Evolutionary conservation across 1,284 basidiomycete genomes (phyloP).

Genomic region (Phlebopus sp.): DNA sequence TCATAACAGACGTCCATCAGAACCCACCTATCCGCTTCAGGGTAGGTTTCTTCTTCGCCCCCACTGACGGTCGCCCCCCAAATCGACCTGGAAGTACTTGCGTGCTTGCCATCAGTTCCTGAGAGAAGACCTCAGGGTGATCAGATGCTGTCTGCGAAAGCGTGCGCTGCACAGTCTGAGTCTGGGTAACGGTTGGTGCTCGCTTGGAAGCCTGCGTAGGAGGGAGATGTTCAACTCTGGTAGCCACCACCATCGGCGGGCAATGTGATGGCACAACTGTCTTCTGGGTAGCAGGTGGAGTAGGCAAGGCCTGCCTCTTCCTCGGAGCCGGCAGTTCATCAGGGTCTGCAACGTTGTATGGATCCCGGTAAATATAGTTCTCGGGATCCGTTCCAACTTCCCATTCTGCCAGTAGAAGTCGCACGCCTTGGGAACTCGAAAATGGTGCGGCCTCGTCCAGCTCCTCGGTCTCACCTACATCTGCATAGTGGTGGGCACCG

Average conservation of each 20-base stretch:
- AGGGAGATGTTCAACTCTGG: conserved; percentile 19
- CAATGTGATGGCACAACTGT: conserved; percentile 17
- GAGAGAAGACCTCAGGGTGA: conserved; percentile 32
- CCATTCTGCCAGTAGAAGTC: conserved; percentile 68
- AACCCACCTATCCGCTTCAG: conserved; percentile 79
- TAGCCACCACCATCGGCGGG: conserved; percentile 38
- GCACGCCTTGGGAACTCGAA: conserved; percentile 48
- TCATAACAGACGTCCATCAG: conserved; percentile 35
- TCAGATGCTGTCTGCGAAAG: conserved; percentile 15
- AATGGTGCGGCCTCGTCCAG: conserved; percentile 17
- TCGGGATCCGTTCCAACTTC: conserved; percentile 50
- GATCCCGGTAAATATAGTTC: conserved; percentile 52
- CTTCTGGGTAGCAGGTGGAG: conserved; percentile 16
- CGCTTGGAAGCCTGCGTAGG: conserved; percentile 13
- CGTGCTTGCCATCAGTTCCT: conserved; percentile 55
- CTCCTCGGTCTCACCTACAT: conserved; percentile 15
- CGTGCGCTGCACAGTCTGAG: conserved; percentile 8
- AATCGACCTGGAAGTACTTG: conserved; percentile 70
- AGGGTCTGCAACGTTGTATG: conserved; percentile 42
- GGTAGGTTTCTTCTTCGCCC: conserved; percentile 51
- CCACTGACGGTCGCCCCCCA: conserved; percentile 52
- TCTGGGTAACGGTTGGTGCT: conserved; percentile 2
- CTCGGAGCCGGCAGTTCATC: conserved; percentile 2
- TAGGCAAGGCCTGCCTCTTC: conserved; percentile 10
- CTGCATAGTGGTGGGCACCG: conserved; percentile 28